Conservation (phyloP, 106 monocot genomes). For the Amphibolis antarctica region DNA sequence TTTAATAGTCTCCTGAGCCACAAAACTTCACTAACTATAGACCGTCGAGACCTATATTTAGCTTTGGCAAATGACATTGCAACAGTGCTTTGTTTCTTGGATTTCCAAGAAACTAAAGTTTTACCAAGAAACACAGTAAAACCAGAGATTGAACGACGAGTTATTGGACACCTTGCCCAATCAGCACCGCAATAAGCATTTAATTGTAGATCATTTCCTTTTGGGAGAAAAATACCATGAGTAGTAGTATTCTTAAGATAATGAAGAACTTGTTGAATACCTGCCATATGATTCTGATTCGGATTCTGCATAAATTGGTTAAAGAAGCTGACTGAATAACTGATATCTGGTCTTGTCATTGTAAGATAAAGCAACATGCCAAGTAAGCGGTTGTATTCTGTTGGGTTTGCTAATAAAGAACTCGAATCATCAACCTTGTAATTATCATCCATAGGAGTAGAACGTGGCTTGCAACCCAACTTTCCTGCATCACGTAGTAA, state of each 20-base stretch:
- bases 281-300: neutral
- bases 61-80: slow-evolving; percentile 6
- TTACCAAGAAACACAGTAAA: slow-evolving; percentile 1
- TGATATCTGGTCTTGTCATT: slow-evolving; percentile 1
- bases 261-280: neutral
- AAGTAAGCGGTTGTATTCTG: neutral
- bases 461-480: neutral
- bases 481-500: neutral
- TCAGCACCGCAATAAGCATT: slow-evolving; percentile 1
- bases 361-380: slow-evolving; percentile 2
- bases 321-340: neutral
- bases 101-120: too few species aligned
- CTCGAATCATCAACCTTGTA: neutral
- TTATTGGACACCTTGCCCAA: neutral
- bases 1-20: slow-evolving; percentile 1
- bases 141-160: slow-evolving; percentile 4
- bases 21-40: slow-evolving; percentile 1
- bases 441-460: slow-evolving; percentile 2
- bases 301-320: neutral
- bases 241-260: neutral
- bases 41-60: neutral
- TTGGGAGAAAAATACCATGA: neutral
- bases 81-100: slow-evolving; percentile 6
- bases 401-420: neutral
- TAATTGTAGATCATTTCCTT: neutral